These are phyloP conservation scores for Kodamaea alishanica DNA, from an alignment of 1,139 yeast genomes.

Conservation along the genomic window DNA sequence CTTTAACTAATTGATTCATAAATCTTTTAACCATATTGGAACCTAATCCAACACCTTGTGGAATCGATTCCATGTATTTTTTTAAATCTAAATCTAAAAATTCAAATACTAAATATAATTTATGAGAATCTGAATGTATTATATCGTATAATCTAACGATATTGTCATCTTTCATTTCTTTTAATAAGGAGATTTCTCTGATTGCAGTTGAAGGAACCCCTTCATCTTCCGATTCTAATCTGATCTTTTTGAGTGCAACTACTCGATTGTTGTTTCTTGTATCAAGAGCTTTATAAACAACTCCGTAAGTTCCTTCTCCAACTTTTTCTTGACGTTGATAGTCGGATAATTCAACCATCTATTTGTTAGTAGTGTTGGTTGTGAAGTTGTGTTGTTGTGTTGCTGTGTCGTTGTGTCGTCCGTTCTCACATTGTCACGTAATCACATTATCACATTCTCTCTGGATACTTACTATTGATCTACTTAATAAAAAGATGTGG, in stretches of 20 bases:
- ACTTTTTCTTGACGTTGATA: constrained; percentile 93
- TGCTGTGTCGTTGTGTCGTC: too few relatives aligned
- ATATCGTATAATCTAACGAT: constrained; percentile 90
- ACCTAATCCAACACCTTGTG: constrained; percentile 87
- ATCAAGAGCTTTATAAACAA: constrained; percentile 93
- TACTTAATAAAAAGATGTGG: too few relatives aligned
- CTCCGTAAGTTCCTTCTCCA: constrained; percentile 98
- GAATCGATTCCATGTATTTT: constrained; percentile 94
- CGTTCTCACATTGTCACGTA: too few relatives aligned
- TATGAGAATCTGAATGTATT: constrained; percentile 95
- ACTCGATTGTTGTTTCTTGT: constrained; percentile 83
- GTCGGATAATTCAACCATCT: constrained; percentile 82
- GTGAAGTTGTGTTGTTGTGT: too few relatives aligned
- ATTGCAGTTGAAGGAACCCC: constrained; percentile 99
- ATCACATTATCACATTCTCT: too few relatives aligned
- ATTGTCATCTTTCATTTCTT: constrained; percentile 89
- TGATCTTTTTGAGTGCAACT: constrained; percentile 91
- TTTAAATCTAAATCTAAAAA: constrained; percentile 90
- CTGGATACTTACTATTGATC: too few relatives aligned
- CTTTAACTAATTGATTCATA: constrained; percentile 88
- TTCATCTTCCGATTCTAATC: constrained; percentile 95
- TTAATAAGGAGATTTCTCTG: constrained; percentile 87
- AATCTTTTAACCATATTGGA: constrained; percentile 87
- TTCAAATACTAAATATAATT: constrained; percentile 89
- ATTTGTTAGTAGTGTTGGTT: too few relatives aligned